These are phyloP conservation scores for Noccaea caerulescens DNA, from an alignment of 345 rosid genomes.

Conservation along the genomic window DNA sequence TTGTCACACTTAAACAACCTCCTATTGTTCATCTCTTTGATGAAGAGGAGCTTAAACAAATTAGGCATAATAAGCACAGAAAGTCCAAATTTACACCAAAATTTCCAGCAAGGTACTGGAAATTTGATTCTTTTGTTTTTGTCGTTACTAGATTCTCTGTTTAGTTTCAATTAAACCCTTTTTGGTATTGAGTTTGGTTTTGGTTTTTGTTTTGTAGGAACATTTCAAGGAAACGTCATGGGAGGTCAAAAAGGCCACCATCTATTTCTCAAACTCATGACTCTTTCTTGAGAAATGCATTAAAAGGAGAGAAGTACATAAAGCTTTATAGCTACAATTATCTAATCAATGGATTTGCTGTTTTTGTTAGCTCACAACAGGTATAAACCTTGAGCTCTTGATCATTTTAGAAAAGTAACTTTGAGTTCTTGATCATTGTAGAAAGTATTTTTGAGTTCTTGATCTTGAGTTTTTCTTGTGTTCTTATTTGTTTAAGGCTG, in stretches of 20 bases:
- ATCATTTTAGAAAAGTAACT: not conserved
- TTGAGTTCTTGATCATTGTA: conserved; percentile 13
- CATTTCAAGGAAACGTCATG: conserved; percentile 47
- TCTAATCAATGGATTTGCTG: conserved; percentile 92
- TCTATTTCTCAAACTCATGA: conserved; percentile 76
- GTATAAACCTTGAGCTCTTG: conserved; percentile 46
- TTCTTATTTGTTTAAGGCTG: conserved; percentile 52
- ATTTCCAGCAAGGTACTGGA: conserved; percentile 53
- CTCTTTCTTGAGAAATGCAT: conserved; percentile 65
- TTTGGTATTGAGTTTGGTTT: not conserved
- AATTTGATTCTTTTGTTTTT: conserved; percentile 13
- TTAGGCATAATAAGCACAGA: conserved; percentile 17
- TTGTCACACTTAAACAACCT: conserved; percentile 76
- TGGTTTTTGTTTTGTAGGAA: conserved; percentile 43
- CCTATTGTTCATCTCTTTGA: conserved; percentile 54
- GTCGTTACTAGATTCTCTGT: not conserved
- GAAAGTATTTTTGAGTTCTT: not conserved
- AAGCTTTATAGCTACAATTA: conserved; percentile 95
- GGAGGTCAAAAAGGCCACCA: conserved; percentile 51
- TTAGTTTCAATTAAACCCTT: not conserved
- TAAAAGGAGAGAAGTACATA: conserved; percentile 80
- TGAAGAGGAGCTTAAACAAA: conserved; percentile 47
- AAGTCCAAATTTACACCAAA: conserved; percentile 38
- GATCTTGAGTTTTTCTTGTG: conserved; percentile 27
- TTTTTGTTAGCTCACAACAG: conserved; percentile 78